Conservation (phyloP, 208 protist species). For the Trypanosoma cruzi region DNA sequence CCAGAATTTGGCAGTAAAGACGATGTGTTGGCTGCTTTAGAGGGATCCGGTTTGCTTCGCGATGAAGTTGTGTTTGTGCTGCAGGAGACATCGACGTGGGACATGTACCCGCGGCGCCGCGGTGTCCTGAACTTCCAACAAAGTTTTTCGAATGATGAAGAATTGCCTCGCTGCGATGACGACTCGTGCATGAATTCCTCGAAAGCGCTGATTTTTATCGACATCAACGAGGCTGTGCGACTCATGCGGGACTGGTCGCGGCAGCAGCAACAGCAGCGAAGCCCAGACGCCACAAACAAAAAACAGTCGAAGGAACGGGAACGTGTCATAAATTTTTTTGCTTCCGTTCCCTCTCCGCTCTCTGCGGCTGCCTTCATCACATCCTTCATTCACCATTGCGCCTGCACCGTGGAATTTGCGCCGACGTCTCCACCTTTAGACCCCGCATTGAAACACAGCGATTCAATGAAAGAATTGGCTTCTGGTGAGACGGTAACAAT, state of each 20-base stretch:
- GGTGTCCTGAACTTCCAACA: slow-evolving; percentile 21
- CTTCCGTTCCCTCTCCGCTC: not conserved
- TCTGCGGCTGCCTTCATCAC: slow-evolving; percentile 5
- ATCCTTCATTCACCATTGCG: slow-evolving; percentile 13
- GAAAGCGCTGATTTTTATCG: slow-evolving; percentile 23
- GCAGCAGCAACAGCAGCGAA: not conserved
- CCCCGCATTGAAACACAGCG: not conserved
- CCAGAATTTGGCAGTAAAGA: not conserved
- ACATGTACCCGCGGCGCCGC: slow-evolving; percentile 5
- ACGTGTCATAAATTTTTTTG: slow-evolving; percentile 12
- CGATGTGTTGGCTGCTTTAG: not conserved
- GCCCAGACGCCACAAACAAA: not conserved
- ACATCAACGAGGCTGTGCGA: slow-evolving; percentile 22
- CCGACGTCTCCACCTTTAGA: not conserved
- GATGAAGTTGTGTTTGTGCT: slow-evolving; percentile 17
- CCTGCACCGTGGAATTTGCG: not conserved
- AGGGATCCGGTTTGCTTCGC: not conserved
- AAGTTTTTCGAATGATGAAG: not conserved
- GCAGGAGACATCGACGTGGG: slow-evolving; percentile 1
- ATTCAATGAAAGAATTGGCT: not conserved
- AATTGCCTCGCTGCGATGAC: not conserved
- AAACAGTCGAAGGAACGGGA: not conserved
- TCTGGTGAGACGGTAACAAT: not conserved
- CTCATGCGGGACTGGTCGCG: slow-evolving; percentile 19
- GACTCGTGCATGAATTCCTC: not conserved